Evolutionary conservation across 805 yeast genomes (phyloP).

Genomic region (Wickerhamiella australiensis): DNA sequence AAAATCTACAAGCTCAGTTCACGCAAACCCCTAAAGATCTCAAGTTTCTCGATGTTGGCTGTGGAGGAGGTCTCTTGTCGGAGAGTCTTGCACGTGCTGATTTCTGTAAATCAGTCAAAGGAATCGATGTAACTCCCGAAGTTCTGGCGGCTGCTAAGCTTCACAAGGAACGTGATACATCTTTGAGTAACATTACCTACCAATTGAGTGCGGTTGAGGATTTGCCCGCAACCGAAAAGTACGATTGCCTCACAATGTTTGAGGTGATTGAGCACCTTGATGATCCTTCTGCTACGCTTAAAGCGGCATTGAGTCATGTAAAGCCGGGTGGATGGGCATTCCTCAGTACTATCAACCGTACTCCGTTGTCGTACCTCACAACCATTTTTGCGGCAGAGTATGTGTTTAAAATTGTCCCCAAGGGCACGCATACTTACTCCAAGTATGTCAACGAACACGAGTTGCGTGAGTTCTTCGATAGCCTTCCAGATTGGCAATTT

Average conservation of each 20-base stretch:
- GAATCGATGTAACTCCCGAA: conserved; percentile 75
- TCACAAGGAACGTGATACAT: conserved; percentile 60
- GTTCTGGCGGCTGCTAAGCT: conserved; percentile 66
- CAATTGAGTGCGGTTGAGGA: conserved; percentile 52
- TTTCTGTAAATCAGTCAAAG: conserved; percentile 52
- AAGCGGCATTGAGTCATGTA: conserved; percentile 55
- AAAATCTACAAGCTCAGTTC: conserved; percentile 17
- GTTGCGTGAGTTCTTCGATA: conserved; percentile 51
- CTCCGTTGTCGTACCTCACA: conserved; percentile 75
- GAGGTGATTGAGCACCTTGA: conserved; percentile 94
- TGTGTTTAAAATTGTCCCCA: conserved; percentile 68
- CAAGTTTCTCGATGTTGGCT: conserved; percentile 75
- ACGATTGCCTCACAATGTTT: conserved; percentile 76
- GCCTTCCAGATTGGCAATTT: conserved; percentile 42
- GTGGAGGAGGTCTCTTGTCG: conserved; percentile 94
- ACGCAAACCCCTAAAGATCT: conserved; percentile 34
- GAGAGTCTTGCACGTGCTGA: conserved; percentile 73
- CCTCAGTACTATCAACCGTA: conserved; percentile 85
- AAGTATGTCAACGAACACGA: conserved; percentile 76
- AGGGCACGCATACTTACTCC: conserved; percentile 78
- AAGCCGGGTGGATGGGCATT: conserved; percentile 76
- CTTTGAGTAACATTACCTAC: conserved; percentile 48
- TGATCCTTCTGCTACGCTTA: conserved; percentile 60
- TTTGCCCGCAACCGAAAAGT: conserved; percentile 35
- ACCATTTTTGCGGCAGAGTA: conserved; percentile 87